A percentile compares a stretch with the other conserved stretches of the same genome.
phyloP scores from a whole-genome alignment of 2,329 filamentous ascomycete genomes.

The Sarocladium brachiariae region DNA sequence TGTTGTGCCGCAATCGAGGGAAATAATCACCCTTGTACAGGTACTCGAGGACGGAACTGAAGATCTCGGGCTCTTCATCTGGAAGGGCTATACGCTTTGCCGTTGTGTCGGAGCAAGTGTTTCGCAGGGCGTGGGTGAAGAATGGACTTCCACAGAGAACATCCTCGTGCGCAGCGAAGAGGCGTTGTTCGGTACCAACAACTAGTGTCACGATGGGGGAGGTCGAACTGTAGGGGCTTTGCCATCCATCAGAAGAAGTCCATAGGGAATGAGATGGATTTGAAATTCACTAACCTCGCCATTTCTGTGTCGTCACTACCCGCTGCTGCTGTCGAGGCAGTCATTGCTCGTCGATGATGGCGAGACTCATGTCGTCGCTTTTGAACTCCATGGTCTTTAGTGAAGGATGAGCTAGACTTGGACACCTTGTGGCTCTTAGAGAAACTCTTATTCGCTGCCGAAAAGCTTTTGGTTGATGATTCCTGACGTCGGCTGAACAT shows the following conservation, averaged over 20 bases:
- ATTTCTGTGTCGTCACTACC: conserved; percentile 30
- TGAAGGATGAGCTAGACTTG: conserved; percentile 49
- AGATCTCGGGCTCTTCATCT: conserved; percentile 82
- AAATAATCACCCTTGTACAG: conserved; percentile 94
- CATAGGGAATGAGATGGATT: background rate
- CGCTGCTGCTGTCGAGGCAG: conserved; percentile 33
- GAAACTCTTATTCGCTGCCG: conserved; percentile 45
- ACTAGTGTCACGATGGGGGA: conserved; percentile 73
- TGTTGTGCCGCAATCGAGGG: conserved; percentile 75
- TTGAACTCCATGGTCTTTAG: conserved; percentile 45
- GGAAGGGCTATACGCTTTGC: conserved; percentile 70
- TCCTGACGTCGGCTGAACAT: conserved; percentile 46
- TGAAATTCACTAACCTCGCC: conserved; percentile 32
- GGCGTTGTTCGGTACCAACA: conserved; percentile 72
- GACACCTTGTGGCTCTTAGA: conserved; percentile 43
- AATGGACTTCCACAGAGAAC: conserved; percentile 72
- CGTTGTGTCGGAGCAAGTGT: conserved; percentile 26
- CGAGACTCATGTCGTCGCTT: conserved; percentile 48
- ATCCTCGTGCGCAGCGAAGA: conserved; percentile 89
- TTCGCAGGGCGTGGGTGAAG: conserved; percentile 46
- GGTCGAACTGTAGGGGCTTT: conserved; percentile 22
- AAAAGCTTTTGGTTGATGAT: conserved; percentile 42
- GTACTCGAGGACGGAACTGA: conserved; percentile 84
- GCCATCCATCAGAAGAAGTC: background rate
- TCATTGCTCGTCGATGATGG: conserved; percentile 39